phyloP scores from a whole-genome alignment of 2,329 filamentous ascomycete genomes.

The Volutella citrinella region DNA sequence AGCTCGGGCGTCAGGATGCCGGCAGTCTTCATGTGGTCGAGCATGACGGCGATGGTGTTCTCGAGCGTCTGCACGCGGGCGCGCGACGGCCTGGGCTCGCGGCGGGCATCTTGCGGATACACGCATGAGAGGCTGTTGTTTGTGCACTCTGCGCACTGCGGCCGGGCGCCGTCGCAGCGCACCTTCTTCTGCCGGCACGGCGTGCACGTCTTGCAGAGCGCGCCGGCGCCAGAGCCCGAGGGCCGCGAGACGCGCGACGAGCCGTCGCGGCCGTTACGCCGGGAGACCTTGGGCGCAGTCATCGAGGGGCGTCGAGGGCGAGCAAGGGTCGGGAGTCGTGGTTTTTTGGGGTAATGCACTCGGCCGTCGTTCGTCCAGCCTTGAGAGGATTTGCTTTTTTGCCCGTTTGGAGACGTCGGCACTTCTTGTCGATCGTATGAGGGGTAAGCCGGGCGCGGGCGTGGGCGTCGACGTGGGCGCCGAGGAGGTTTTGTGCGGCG shows the following conservation, averaged over 20 bases:
- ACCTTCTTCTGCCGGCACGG: slow-evolving; percentile 35
- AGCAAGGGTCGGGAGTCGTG: too few species aligned
- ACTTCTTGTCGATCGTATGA: too few species aligned
- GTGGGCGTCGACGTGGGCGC: too few species aligned
- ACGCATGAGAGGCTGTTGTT: slow-evolving; percentile 26
- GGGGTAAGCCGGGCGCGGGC: too few species aligned
- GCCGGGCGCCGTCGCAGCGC: slow-evolving; percentile 32
- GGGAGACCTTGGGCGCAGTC: slow-evolving; percentile 22
- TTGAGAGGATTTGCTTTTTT: too few species aligned
- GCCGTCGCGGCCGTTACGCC: slow-evolving; percentile 19
- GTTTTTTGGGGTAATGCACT: too few species aligned
- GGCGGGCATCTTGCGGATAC: slow-evolving; percentile 33
- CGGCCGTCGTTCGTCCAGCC: too few species aligned
- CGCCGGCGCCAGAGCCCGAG: slow-evolving; percentile 19
- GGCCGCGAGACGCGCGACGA: slow-evolving; percentile 18
- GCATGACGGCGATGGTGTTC: slow-evolving; percentile 26
- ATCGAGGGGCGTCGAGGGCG: too few species aligned
- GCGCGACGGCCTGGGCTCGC: slow-evolving; percentile 29
- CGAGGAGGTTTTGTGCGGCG: too few species aligned
- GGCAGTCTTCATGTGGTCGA: slow-evolving; percentile 32
- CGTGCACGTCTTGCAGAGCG: slow-evolving; percentile 34
- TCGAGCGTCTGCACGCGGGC: slow-evolving; percentile 30
- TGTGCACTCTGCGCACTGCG: slow-evolving; percentile 30
- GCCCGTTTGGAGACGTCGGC: too few species aligned
- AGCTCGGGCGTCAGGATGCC: slow-evolving; percentile 26